phyloP scores from a whole-genome alignment of 306 rosid species.

The Vigna angularis region DNA sequence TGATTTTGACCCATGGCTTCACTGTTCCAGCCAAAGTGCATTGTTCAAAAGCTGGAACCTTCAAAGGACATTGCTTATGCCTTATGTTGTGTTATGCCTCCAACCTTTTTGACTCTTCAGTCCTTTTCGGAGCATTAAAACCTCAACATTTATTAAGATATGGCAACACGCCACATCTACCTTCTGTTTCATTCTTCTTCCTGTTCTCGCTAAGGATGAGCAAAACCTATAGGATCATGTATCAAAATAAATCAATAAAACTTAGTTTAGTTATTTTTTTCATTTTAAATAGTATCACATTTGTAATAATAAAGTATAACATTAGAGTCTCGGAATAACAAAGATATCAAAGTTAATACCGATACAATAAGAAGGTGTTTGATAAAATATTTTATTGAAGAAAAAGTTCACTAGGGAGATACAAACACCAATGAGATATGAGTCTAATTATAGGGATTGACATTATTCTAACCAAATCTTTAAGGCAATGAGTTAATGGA shows the following conservation, averaged over 20 bases:
- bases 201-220: background rate
- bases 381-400: no score
- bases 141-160: background rate
- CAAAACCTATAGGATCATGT: background rate
- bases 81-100: background rate
- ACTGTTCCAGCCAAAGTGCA: slow-evolving; percentile 10
- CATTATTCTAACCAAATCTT: rapidly evolving
- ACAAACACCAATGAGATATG: no score
- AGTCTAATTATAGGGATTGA: rapidly evolving
- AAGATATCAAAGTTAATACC: no score
- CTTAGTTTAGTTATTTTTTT: no score
- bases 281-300: no score
- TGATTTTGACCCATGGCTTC: background rate
- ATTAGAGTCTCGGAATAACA: no score
- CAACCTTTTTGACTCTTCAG: background rate
- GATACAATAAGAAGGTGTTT: no score
- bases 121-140: slow-evolving; percentile 34
- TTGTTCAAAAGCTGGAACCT: slow-evolving; percentile 5
- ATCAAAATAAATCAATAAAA: no score
- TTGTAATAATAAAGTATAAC: no score
- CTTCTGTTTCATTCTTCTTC: background rate
- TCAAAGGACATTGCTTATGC: slow-evolving; percentile 12
- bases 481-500: no score
- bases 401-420: rapidly evolving
- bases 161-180: background rate